A percentile compares a stretch with the other conserved stretches of the same genome.
These are phyloP conservation scores for Fusarium lateritium DNA, from an alignment of 2,329 filamentous ascomycete species.

Conservation along the genomic window DNA sequence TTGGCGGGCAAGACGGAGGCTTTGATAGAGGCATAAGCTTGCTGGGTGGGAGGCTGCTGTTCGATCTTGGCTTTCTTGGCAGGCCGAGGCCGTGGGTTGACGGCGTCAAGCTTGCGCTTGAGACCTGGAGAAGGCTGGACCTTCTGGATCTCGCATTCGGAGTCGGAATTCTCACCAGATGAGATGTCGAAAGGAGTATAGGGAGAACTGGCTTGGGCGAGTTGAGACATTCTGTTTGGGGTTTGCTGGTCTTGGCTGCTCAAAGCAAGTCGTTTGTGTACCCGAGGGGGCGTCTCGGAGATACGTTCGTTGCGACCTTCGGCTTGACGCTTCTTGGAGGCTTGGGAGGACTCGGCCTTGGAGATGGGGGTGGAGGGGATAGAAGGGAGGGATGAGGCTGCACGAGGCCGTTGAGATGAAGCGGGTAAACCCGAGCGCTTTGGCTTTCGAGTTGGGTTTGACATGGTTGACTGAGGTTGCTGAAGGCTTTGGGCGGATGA, in stretches of 20 bases:
- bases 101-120: constrained; percentile 30
- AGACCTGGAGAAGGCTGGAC: constrained; percentile 14
- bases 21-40: constrained; percentile 5
- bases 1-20: background rate
- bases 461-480: background rate
- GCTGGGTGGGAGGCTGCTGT: background rate
- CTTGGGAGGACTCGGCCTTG: constrained; percentile 6
- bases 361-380: constrained; percentile 8
- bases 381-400: background rate
- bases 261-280: background rate
- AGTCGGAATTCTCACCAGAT: constrained; percentile 34
- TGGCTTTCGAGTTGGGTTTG: constrained; percentile 1
- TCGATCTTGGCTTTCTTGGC: constrained; percentile 25
- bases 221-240: constrained; percentile 5
- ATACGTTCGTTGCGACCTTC: constrained; percentile 10
- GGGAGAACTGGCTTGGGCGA: constrained; percentile 31
- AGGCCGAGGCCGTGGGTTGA: constrained; percentile 8
- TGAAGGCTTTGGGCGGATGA: background rate
- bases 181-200: constrained; percentile 39
- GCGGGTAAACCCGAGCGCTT: background rate
- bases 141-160: constrained; percentile 34
- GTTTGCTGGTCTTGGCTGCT: constrained; percentile 4
- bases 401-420: background rate
- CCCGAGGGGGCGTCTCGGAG: constrained; percentile 16
- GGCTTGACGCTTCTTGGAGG: background rate